Conservation (phyloP, 148 eudicot species). For the Rhododendron griersonianum region DNA sequence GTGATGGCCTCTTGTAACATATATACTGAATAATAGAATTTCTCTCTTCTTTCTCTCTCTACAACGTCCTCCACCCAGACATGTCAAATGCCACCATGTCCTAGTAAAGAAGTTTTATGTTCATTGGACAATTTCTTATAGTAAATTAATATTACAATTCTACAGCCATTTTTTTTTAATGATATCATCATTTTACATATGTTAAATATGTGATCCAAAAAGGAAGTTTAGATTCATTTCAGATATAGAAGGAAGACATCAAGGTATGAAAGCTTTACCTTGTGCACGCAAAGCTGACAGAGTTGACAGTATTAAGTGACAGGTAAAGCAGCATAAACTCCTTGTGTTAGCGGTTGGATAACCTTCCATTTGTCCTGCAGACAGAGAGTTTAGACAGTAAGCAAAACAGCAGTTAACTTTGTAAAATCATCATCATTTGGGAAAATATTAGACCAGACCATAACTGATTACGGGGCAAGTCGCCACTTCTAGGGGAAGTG, state of each 20-base stretch:
- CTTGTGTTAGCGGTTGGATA: not conserved
- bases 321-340: not conserved
- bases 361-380: not conserved
- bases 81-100: not conserved
- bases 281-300: not conserved
- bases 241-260: not conserved
- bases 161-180: not conserved
- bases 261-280: not conserved
- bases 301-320: not conserved
- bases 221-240: not conserved
- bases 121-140: not conserved
- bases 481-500: not conserved
- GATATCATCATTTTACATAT: not conserved
- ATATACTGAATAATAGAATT: too few relatives aligned
- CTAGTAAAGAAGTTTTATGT: not conserved
- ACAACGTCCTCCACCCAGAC: not conserved
- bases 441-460: not conserved
- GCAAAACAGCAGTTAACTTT: not conserved
- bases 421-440: not conserved
- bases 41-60: too few relatives aligned
- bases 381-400: not conserved
- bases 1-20: too few relatives aligned
- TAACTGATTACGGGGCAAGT: too few relatives aligned
- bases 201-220: not conserved
- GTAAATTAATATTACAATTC: not conserved